A percentile compares a stretch with the other conserved stretches of the same genome.
Conservation (phyloP, 441 rosid genomes). For the Sinapis alba region DNA sequence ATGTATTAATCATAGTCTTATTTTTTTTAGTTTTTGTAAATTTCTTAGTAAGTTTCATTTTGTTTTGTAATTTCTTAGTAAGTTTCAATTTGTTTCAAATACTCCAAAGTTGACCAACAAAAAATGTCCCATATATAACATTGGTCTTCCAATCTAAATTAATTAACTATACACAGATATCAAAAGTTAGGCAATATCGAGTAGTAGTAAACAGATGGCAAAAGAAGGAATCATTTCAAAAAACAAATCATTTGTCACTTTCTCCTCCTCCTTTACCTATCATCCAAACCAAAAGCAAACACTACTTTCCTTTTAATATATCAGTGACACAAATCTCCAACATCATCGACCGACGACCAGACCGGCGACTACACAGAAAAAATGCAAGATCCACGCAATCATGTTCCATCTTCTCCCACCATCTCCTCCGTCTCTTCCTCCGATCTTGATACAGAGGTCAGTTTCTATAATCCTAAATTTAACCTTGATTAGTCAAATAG, state of each 20-base stretch:
- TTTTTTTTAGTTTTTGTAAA: neutral
- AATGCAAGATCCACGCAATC: conserved; percentile 60
- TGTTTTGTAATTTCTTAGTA: neutral
- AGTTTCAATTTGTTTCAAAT: neutral
- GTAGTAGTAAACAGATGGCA: conserved; percentile 30
- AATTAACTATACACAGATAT: neutral
- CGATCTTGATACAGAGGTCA: conserved; percentile 93
- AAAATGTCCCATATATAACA: neutral
- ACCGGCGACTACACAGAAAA: conserved; percentile 6
- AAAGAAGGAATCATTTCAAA: conserved; percentile 32
- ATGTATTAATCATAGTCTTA: too few relatives aligned
- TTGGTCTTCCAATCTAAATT: neutral
- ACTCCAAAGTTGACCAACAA: neutral
- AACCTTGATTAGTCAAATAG: neutral
- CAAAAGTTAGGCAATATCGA: neutral
- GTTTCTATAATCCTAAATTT: neutral
- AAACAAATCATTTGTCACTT: neutral
- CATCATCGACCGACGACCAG: conserved; percentile 5
- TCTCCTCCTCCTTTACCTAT: neutral
- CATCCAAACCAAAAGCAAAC: conserved; percentile 23
- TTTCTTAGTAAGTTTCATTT: neutral
- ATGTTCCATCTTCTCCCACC: conserved; percentile 64
- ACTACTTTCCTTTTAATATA: conserved; percentile 12
- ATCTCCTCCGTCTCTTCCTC: conserved; percentile 79
- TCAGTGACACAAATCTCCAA: neutral